Conservation (phyloP, 2,329 filamentous ascomycete species). For the Neonectria punicea region DNA sequence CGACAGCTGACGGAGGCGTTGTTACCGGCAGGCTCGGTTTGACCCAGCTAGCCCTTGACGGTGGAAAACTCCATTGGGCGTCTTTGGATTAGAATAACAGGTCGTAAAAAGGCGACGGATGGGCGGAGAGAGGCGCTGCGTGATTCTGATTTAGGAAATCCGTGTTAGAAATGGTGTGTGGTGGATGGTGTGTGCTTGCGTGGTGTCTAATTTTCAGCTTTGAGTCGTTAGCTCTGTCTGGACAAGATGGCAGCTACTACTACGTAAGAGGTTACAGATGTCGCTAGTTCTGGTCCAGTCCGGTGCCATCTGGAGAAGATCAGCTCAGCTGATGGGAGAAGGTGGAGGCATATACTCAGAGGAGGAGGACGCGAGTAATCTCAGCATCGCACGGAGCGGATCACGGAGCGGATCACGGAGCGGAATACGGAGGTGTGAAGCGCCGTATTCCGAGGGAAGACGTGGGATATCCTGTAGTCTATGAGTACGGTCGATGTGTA, state of each 20-base stretch:
- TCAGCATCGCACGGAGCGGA: background rate
- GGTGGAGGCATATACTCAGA: conserved; percentile 2
- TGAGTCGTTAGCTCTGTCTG: conserved; percentile 12
- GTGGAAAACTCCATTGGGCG: background rate
- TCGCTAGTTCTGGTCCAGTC: background rate
- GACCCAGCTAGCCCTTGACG: background rate
- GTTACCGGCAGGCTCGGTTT: background rate
- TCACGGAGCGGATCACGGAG: background rate
- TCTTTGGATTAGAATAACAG: background rate
- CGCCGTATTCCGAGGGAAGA: background rate
- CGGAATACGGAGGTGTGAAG: background rate
- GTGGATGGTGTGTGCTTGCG: background rate
- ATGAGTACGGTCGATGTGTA: too few relatives aligned
- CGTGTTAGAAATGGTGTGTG: conserved; percentile 28
- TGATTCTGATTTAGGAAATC: conserved; percentile 30
- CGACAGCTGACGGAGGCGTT: conserved; percentile 4
- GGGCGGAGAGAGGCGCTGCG: conserved; percentile 13
- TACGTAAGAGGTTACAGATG: background rate
- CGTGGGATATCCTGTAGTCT: too few relatives aligned
- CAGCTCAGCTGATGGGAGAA: conserved; percentile 18
- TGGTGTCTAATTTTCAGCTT: conserved; percentile 31
- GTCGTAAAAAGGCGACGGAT: background rate
- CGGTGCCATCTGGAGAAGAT: conserved; percentile 3
- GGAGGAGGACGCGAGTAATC: conserved; percentile 7
- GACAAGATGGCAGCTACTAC: conserved; percentile 3